Evolutionary conservation across 1,284 basidiomycete species (phyloP).

Genomic region (Cystobasidium sp.): DNA sequence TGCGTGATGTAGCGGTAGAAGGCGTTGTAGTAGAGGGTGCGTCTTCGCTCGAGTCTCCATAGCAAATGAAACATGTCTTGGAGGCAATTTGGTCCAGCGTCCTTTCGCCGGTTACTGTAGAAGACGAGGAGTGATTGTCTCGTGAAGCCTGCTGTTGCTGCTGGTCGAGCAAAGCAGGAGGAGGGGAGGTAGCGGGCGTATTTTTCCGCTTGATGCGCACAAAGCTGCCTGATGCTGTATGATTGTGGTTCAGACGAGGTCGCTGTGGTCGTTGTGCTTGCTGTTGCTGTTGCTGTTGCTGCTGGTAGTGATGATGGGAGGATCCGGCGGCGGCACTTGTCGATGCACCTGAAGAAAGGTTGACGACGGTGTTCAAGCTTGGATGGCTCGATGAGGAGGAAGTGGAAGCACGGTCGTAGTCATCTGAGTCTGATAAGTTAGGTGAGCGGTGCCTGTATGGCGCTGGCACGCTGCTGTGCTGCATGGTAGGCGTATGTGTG

Average conservation of each 20-base stretch:
- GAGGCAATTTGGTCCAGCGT: conserved; percentile 35
- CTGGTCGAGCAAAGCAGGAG: conserved; percentile 7
- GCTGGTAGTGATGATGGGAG: conserved; percentile 22
- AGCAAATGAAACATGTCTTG: conserved; percentile 44
- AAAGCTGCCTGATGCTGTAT: conserved; percentile 40
- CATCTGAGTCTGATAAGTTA: conserved; percentile 33
- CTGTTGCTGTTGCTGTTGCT: not conserved
- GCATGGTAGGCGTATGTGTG: conserved; percentile 4
- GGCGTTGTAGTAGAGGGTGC: not conserved
- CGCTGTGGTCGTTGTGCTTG: conserved; percentile 19
- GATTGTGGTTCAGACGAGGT: conserved; percentile 18
- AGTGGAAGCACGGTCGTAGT: conserved; percentile 17
- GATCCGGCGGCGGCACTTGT: not conserved
- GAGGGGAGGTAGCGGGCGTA: conserved; percentile 18
- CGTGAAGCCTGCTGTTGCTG: not conserved
- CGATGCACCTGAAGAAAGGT: conserved; percentile 6
- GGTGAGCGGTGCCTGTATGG: conserved; percentile 37
- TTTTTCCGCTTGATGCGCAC: conserved; percentile 40
- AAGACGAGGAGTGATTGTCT: not conserved
- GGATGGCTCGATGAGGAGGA: conserved; percentile 22
- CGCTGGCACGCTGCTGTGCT: conserved; percentile 25
- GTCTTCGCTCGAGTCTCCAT: conserved; percentile 34
- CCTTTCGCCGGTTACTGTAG: conserved; percentile 17
- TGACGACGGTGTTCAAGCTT: conserved; percentile 11
- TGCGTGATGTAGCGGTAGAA: not conserved